These are phyloP conservation scores for Dovyalis caffra DNA, from an alignment of 345 rosid genomes.

Conservation along the genomic window DNA sequence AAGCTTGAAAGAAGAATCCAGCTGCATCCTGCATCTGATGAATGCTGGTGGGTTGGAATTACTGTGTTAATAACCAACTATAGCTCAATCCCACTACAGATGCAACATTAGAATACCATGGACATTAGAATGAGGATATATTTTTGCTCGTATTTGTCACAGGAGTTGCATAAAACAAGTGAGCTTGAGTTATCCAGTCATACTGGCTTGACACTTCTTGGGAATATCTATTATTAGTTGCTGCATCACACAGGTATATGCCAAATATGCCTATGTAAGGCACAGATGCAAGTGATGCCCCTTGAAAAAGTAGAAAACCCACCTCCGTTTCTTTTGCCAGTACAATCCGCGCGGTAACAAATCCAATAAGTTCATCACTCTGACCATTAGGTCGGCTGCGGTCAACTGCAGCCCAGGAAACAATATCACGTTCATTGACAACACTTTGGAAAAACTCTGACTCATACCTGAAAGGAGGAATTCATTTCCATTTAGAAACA, in stretches of 20 bases:
- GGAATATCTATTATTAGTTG: not conserved
- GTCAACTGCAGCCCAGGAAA: slow-evolving; percentile 96
- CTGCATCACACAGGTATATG: slow-evolving; percentile 7
- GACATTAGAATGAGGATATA: not conserved
- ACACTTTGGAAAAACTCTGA: slow-evolving; percentile 87
- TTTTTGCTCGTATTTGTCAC: not conserved
- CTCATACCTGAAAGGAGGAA: slow-evolving; percentile 69
- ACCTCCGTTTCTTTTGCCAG: slow-evolving; percentile 87
- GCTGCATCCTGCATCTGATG: not conserved
- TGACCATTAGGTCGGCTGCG: slow-evolving; percentile 63
- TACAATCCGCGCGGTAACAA: slow-evolving; percentile 77
- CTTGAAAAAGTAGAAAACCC: slow-evolving; percentile 30
- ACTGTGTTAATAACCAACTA: not conserved
- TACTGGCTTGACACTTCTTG: not conserved
- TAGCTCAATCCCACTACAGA: not conserved
- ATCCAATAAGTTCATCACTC: slow-evolving; percentile 83
- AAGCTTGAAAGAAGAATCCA: not conserved
- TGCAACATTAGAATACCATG: not conserved
- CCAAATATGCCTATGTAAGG: not conserved
- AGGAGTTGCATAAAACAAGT: not conserved
- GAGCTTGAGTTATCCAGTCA: slow-evolving; percentile 9
- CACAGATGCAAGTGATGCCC: slow-evolving; percentile 1
- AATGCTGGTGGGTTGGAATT: not conserved
- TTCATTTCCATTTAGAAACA: slow-evolving; percentile 17
- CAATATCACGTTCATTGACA: slow-evolving; percentile 70